A percentile compares a stretch with the other conserved stretches of the same genome.
Conservation (phyloP, 352 stramenopile species). For the Globisporangium canariense region DNA sequence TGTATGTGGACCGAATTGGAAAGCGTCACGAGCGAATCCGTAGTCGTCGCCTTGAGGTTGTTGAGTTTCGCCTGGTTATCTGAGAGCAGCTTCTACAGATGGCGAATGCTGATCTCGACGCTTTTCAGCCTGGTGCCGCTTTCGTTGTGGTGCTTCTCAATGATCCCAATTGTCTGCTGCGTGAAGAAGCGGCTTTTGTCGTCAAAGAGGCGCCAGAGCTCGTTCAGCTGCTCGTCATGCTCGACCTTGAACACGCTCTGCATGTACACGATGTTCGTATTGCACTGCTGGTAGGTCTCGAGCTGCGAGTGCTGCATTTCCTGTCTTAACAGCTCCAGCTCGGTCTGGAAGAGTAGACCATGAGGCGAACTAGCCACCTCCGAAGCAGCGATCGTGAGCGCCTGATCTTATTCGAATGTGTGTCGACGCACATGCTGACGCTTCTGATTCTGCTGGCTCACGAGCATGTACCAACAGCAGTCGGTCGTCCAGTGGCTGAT, state of each 20-base stretch:
- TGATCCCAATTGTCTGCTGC: slow-evolving; percentile 22
- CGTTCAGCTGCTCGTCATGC: slow-evolving; percentile 23
- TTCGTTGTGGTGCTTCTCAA: slow-evolving; percentile 25
- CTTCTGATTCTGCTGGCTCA: slow-evolving; percentile 9
- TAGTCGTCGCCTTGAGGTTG: slow-evolving; percentile 22
- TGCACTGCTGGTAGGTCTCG: slow-evolving; percentile 29
- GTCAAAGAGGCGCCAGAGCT: slow-evolving; percentile 28
- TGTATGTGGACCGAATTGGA: slow-evolving; percentile 6
- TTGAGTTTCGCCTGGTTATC: slow-evolving; percentile 20
- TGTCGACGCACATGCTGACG: background rate
- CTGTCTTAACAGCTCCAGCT: slow-evolving; percentile 33
- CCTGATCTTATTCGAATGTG: background rate
- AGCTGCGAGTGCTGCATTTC: slow-evolving; percentile 25
- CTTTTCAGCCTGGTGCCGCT: slow-evolving; percentile 17
- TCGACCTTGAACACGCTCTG: slow-evolving; percentile 27
- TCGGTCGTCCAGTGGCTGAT: slow-evolving; percentile 37
- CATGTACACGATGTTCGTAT: slow-evolving; percentile 28
- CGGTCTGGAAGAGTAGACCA: slow-evolving; percentile 26
- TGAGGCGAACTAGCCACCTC: background rate
- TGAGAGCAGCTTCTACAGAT: slow-evolving; percentile 28
- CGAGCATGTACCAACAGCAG: slow-evolving; percentile 17
- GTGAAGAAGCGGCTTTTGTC: slow-evolving; percentile 31
- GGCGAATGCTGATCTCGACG: slow-evolving; percentile 18
- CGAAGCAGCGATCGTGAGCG: background rate
- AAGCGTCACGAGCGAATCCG: slow-evolving; percentile 12